Conservation (phyloP, 1,284 basidiomycete species). For the Fomitopsis betulina region DNA sequence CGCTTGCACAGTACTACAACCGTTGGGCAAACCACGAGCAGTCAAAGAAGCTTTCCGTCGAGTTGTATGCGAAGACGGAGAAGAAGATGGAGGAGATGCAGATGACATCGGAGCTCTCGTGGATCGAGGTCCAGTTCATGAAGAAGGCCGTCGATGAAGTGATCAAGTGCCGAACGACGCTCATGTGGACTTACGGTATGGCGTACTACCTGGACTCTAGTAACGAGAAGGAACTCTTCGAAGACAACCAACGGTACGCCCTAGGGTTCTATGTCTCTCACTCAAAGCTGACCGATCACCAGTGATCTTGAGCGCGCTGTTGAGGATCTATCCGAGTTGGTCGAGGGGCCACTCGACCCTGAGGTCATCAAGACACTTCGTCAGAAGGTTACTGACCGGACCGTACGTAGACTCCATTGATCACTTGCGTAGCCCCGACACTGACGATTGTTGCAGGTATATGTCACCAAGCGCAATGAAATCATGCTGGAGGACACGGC, state of each 20-base stretch:
- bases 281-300: conserved; percentile 34
- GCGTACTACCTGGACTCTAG: conserved; percentile 89
- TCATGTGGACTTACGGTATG: conserved; percentile 99
- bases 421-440: neutral
- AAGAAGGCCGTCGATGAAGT: conserved; percentile 95
- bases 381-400: conserved; percentile 93
- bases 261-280: neutral
- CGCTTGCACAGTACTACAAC: conserved; percentile 83
- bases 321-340: conserved; percentile 88
- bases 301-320: conserved; percentile 94
- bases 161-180: conserved; percentile 87
- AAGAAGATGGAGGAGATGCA: conserved; percentile 99
- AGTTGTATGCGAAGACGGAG: conserved; percentile 92
- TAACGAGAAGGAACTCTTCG: conserved; percentile 94
- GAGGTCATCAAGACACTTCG: conserved; percentile 80
- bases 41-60: conserved; percentile 91
- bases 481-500: conserved; percentile 95
- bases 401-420: conserved; percentile 44
- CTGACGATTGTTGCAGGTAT: conserved; percentile 51
- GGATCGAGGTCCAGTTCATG: conserved; percentile 99
- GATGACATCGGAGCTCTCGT: conserved; percentile 83
- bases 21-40: conserved; percentile 99
- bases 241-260: conserved; percentile 88
- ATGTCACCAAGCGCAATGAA: conserved; percentile 93
- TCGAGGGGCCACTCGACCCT: conserved; percentile 88